Base-by-base conservation (phyloP, 2,329 filamentous ascomycete species). In the Trichocomaceae sp. region DNA sequence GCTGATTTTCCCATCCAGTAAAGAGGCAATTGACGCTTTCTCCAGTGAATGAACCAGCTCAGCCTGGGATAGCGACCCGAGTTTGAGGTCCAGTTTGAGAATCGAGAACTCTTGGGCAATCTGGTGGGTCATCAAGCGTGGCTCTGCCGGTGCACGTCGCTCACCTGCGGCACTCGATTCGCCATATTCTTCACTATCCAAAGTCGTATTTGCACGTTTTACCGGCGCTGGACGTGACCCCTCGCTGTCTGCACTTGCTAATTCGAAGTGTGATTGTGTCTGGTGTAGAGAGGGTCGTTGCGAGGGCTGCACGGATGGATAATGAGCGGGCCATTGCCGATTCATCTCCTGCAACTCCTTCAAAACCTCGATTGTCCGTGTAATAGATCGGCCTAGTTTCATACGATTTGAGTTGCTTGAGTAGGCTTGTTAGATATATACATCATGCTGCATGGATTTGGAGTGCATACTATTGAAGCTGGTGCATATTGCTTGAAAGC, bases 91-190 rank as follows among this genome's bases (percentile, higher is more conserved):
- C 58, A 99, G 77, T 74, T 97, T 99, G 60, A 99, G 74, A 31
- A 99, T 86, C 0, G 92, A 97, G 64, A 97, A 96, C 65, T 99
- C 91, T 61, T 96, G 90, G 2, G 91, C 89, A 59, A 97, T 90
- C 70, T 97, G 90, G 29, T 90, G 89, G 1, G 90, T 90, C 58
- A 97, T 86, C 22, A 99, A 79, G 60, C 93, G 81, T 13, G 92
- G 92, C 66, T 95, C 90, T 9, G 81, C 71, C 3, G 74, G 69
- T 35, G 77, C 68, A 59, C 84, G 83, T 54, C 75, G 77, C 62
- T 88, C 83, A n/a, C 82, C 84, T 19, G 80, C 75, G 58, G 79
- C 82, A 70, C 89, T 95, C 6, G 88, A 90, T 69, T 95, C 90
- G 31, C 83, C 80, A 9, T 78, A 68, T 46, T 75, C 73, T 35